Base-by-base conservation (phyloP, 1,284 basidiomycete genomes). In the Marasmius fiardii region DNA sequence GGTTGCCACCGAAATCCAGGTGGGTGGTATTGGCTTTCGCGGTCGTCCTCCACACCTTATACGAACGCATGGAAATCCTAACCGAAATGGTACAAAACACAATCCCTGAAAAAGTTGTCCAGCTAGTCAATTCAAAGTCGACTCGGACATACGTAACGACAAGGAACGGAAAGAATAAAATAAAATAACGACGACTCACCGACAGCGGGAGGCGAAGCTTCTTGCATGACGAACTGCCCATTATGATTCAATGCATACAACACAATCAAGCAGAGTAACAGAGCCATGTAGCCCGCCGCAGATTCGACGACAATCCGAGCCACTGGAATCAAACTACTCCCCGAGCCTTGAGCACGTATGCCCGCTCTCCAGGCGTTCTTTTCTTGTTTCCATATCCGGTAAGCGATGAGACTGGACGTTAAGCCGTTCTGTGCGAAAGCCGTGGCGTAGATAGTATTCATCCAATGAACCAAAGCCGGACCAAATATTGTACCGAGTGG, bases 291-390 rank as follows among this genome's bases (percentile, higher is more conserved):
- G 18, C 69, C 52, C 54, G 63, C 59, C 1, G 69, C 70, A 51
- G 66, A 68, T 57, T 71, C 69, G 26, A 70, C 54, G 10, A 70
- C 54, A 54, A 71, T 68, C 8, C 66, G 61, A 11, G 68, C 52
- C 14, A 70, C 53, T 8, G 65, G 61, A 23, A 67, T 55, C 16
- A 69, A 61, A 34, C 55, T 60, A n/a, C 59, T 54, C 35, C 48
- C 14, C 16, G 57, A 56, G 8, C 54, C 51, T 3, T 33, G 21
- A 21, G 50, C 18, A 11, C 47, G 47, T n/a, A 60, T 41, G 18
- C 58, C 58, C 2, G 61, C 58, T 18, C 52, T 41, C 16, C 28
- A 33, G 8, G 59, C 59, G 10, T 57, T 41, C 12, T 59, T 59
- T 41, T 69, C 66, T 41, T 69, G 64, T 6, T 52, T 33, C 62